Conservation (phyloP, 2,329 filamentous ascomycete species). For the Aureobasidium musti region DNA sequence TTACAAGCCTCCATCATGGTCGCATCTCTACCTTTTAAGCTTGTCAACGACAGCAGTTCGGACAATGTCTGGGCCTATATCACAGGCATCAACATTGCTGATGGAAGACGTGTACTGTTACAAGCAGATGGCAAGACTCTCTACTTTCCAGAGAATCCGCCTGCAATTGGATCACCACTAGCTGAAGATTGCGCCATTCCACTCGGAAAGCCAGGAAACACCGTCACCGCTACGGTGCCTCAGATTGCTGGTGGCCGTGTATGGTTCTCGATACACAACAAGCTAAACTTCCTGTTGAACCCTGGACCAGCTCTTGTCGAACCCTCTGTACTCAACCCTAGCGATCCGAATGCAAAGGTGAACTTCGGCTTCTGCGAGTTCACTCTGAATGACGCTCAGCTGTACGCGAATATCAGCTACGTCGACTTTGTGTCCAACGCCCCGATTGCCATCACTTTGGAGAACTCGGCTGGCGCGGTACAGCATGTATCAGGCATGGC, state of each 20-base stretch:
- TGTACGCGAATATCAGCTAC: slow-evolving; percentile 52
- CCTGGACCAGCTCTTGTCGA: slow-evolving; percentile 44
- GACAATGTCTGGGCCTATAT: slow-evolving; percentile 42
- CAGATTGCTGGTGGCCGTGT: slow-evolving; percentile 45
- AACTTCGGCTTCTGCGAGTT: slow-evolving; percentile 53
- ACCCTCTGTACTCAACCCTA: slow-evolving; percentile 42
- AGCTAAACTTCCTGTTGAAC: slow-evolving; percentile 44
- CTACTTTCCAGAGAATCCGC: slow-evolving; percentile 41
- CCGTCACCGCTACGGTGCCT: slow-evolving; percentile 41
- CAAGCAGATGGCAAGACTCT: slow-evolving; percentile 42
- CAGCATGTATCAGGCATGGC: slow-evolving; percentile 62
- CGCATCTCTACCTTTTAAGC: slow-evolving; percentile 40
- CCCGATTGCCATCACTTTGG: slow-evolving; percentile 46
- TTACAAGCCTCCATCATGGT: slow-evolving; percentile 36
- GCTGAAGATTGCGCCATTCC: slow-evolving; percentile 44
- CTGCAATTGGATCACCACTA: slow-evolving; percentile 39
- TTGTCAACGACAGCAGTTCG: slow-evolving; percentile 42
- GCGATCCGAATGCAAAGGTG: slow-evolving; percentile 50
- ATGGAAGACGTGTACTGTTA: slow-evolving; percentile 40
- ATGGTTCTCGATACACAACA: slow-evolving; percentile 41
- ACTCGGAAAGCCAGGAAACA: slow-evolving; percentile 41
- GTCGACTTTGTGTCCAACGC: slow-evolving; percentile 46
- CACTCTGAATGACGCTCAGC: slow-evolving; percentile 50
- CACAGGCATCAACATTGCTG: slow-evolving; percentile 43
- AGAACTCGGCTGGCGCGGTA: slow-evolving; percentile 43